Conservation (phyloP, 2,329 filamentous ascomycete genomes). For the Fusarium newnesense region DNA sequence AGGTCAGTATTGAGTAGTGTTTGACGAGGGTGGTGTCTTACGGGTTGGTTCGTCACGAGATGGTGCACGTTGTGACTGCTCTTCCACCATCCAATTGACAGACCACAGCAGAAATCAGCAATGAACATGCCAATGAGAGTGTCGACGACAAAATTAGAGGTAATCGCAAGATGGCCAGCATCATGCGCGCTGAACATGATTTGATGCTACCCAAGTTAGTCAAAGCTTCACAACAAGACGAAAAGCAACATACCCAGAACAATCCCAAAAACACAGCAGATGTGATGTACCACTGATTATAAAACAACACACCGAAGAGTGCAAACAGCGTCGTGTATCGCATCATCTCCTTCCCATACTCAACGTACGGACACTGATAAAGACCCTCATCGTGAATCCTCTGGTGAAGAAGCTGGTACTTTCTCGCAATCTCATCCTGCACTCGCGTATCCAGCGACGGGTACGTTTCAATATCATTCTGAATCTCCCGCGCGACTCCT, state of each 20-base stretch:
- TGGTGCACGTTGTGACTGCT: constrained; percentile 76
- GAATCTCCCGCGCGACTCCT: constrained; percentile 41
- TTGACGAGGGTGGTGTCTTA: constrained; percentile 37
- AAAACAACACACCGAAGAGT: constrained; percentile 58
- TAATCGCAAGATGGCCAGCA: constrained; percentile 71
- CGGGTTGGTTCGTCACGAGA: constrained; percentile 71
- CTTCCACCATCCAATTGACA: constrained; percentile 77
- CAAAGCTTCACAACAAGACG: not conserved
- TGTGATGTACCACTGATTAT: constrained; percentile 64
- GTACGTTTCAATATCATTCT: constrained; percentile 52
- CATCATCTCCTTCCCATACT: constrained; percentile 67
- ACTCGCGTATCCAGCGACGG: constrained; percentile 65
- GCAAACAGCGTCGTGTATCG: constrained; percentile 64
- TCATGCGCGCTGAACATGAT: constrained; percentile 77
- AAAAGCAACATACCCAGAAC: constrained; percentile 62
- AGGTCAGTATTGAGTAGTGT: not conserved
- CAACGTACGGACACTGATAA: constrained; percentile 67
- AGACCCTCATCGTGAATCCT: constrained; percentile 64
- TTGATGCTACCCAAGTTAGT: constrained; percentile 62
- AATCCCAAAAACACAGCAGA: constrained; percentile 69
- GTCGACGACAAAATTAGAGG: constrained; percentile 66
- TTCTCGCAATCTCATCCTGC: constrained; percentile 64
- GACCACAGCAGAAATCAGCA: constrained; percentile 72
- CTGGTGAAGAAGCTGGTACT: constrained; percentile 67
- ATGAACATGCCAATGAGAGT: constrained; percentile 71